Evolutionary conservation across 83 land plant species (phyloP).

Genomic region (Picea abies): DNA sequence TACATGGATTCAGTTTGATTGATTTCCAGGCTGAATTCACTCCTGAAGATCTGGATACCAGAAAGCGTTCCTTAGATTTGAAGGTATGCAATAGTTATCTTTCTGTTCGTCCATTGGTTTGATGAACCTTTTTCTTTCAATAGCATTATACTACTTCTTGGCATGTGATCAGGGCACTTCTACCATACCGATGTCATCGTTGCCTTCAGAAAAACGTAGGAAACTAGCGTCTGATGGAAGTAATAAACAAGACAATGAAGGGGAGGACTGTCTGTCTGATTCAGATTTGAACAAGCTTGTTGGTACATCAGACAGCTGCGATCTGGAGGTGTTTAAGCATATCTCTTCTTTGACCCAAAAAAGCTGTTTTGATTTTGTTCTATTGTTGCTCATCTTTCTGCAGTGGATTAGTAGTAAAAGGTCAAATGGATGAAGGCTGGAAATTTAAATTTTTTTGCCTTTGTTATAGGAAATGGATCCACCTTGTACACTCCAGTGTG

Average conservation of each 20-base stretch:
- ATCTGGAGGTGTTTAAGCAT: constrained; percentile 57
- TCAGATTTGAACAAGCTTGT: constrained; percentile 78
- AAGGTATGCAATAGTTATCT: constrained; percentile 31
- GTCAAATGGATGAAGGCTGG: neutral
- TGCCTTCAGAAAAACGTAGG: constrained; percentile 39
- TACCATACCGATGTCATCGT: constrained; percentile 27
- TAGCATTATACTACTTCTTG: neutral
- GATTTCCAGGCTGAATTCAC: constrained; percentile 77
- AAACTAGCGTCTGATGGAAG: constrained; percentile 40
- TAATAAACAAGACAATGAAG: constrained; percentile 42
- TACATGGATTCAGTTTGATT: neutral
- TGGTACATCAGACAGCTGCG: constrained; percentile 67
- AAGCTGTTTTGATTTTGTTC: neutral
- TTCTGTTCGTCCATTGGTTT: neutral
- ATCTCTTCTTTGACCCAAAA: neutral
- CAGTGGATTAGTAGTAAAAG: neutral
- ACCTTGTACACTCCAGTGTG: constrained; percentile 68
- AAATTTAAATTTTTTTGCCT: neutral
- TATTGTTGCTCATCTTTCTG: neutral
- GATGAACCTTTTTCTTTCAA: neutral
- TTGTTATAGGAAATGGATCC: constrained; percentile 83
- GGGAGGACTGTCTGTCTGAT: constrained; percentile 55
- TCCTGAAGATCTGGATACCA: constrained; percentile 72
- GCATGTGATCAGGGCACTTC: constrained; percentile 42
- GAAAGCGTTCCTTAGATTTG: constrained; percentile 64